Evolutionary conservation across 225 moss, liverwort and hornwort species (phyloP), one percentile per base, ranked within the genome.

Genomic region (Sphagnum contortum): DNA sequence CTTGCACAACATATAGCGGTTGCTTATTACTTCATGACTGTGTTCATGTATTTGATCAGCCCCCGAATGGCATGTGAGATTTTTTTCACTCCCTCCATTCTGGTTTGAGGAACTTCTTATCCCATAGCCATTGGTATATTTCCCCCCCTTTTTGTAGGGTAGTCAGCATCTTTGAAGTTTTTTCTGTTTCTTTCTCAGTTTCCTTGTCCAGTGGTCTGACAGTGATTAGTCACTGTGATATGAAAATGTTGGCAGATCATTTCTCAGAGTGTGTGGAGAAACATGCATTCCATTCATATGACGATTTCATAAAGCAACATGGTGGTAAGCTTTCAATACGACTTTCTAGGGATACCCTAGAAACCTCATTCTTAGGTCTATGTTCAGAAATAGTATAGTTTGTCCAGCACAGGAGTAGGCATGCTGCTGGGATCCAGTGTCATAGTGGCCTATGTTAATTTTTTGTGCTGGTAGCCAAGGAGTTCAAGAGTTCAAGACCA

Each of bases 231-330:
- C 52, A 5, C 2, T 29, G 29, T 29, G 29, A 29, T 6, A 52
- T 52, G 52, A 6, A 52, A 5, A 52, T 52, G 52, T 5, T 62
- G 69, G 64, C 64, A 86, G 85, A 94, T 70, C 68, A 94, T 57
- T 94, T 94, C 50, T 91, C 94, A 45, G 94, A 94, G 47, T 94
- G 91, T 61, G 94, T 94, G 10, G 91, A 94, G 73, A 77, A 81
- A 76, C 91, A 94, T 71, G 91, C 91, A 13, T 94, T 80, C n/a
- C 78, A 80, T 7, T 89, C 91, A 0, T 94, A 94, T 45, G 94
- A 94, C 54, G 87, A 88, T 48, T 94, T 89, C 50, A 79, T 94
- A 65, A 88, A 89, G 49, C 56, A 74, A 53, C 80, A 84, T 44
- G 89, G 80, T 64, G 91, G 91, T 82, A 69, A 61, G 63, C 80